These are phyloP conservation scores for Exsudoporus frostii DNA, from an alignment of 768 basidiomycete species.

Conservation along the genomic window DNA sequence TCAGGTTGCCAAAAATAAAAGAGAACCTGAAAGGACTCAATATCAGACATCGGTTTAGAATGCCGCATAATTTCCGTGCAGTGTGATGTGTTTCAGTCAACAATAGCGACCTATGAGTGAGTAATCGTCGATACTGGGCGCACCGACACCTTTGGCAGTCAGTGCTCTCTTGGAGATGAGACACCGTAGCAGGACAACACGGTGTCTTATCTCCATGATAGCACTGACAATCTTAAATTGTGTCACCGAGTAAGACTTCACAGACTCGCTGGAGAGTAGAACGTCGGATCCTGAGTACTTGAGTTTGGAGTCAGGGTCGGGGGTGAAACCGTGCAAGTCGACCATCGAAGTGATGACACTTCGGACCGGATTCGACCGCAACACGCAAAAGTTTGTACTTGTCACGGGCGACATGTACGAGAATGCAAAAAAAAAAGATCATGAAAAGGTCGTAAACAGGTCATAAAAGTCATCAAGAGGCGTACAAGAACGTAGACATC, in stretches of 20 bases:
- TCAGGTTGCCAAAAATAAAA: background rate
- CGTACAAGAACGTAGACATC: background rate
- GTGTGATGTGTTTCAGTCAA: background rate
- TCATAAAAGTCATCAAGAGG: constrained; percentile 4
- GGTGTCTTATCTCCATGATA: too few relatives aligned
- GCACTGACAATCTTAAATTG: too few relatives aligned
- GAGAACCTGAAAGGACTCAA: background rate
- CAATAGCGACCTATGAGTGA: too few relatives aligned
- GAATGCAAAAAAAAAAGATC: background rate
- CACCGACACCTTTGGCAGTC: background rate
- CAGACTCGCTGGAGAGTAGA: background rate
- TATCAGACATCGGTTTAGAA: background rate
- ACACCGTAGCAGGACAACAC: too few relatives aligned
- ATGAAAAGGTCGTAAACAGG: background rate
- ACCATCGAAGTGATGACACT: background rate
- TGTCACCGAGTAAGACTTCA: background rate
- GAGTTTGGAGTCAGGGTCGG: background rate
- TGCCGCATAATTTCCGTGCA: background rate
- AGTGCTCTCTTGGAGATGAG: background rate
- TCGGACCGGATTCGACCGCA: too few relatives aligned
- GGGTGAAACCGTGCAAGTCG: background rate
- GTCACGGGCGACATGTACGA: too few relatives aligned
- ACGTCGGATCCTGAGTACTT: too few relatives aligned
- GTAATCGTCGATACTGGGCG: background rate
- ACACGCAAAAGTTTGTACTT: background rate